Conservation (phyloP, 2,329 filamentous ascomycete genomes). For the Hypoxylon sp. region DNA sequence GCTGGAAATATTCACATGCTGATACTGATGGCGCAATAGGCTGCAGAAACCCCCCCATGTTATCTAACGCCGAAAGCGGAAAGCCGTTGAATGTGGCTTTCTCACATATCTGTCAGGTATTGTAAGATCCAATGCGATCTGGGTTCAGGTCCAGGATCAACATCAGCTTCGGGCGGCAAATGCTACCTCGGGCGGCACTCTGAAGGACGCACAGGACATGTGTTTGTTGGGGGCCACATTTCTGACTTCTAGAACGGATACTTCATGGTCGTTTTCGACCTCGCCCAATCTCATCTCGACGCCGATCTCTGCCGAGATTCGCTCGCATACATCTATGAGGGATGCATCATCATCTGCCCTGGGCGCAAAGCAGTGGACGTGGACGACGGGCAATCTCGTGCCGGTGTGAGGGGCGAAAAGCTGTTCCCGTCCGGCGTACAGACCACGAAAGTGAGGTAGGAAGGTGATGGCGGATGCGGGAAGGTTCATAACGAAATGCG, state of each 20-base stretch:
- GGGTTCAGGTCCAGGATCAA: too few relatives aligned
- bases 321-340: slow-evolving; percentile 69
- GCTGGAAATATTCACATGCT: slow-evolving; percentile 31
- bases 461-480: slow-evolving; percentile 90
- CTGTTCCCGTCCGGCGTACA: slow-evolving; percentile 76
- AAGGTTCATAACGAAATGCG: slow-evolving; percentile 98
- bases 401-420: slow-evolving; percentile 70
- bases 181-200: slow-evolving; percentile 82
- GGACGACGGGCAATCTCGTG: slow-evolving; percentile 77
- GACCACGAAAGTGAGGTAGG: slow-evolving; percentile 75
- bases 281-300: slow-evolving; percentile 65
- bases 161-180: slow-evolving; percentile 62
- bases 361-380: slow-evolving; percentile 93
- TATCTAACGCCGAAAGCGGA: slow-evolving; percentile 25
- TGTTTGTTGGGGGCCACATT: slow-evolving; percentile 92
- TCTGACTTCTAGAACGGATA: slow-evolving; percentile 74
- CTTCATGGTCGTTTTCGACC: slow-evolving; percentile 56
- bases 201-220: slow-evolving; percentile 96
- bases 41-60: slow-evolving; percentile 16
- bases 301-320: slow-evolving; percentile 69
- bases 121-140: slow-evolving; percentile 11
- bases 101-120: slow-evolving; percentile 16
- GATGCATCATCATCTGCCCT: slow-evolving; percentile 79
- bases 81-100: slow-evolving; percentile 17
- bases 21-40: slow-evolving; percentile 22